These are phyloP conservation scores for Cynara cardunculus DNA, from an alignment of 129 eudicot genomes.

Conservation along the genomic window DNA sequence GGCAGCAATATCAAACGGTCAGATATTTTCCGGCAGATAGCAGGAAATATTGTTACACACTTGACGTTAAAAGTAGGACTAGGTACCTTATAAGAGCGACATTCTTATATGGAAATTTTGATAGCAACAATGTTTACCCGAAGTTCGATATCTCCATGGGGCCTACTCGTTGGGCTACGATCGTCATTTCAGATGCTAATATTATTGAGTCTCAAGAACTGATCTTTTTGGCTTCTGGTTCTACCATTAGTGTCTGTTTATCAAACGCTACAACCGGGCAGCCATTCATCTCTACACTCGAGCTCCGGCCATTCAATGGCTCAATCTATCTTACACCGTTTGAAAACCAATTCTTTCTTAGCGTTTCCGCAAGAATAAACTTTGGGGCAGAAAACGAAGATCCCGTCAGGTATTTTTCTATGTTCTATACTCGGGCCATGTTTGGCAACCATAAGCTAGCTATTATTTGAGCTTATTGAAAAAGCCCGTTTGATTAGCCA, in stretches of 20 bases:
- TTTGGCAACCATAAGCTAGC: neutral
- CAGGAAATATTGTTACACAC: constrained; percentile 83
- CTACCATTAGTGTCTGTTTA: constrained; percentile 79
- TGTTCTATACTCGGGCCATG: neutral
- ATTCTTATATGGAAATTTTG: constrained; percentile 87
- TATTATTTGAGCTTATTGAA: neutral
- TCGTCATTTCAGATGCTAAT: constrained; percentile 88
- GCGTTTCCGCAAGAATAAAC: constrained; percentile 94
- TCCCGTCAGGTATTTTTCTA: constrained; percentile 61
- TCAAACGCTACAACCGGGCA: constrained; percentile 96
- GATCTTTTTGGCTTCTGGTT: constrained; percentile 72
- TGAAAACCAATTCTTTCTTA: constrained; percentile 73
- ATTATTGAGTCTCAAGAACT: constrained; percentile 69
- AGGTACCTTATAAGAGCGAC: constrained; percentile 90
- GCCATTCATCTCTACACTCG: constrained; percentile 92
- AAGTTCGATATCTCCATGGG: constrained; percentile 92
- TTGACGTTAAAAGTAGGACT: constrained; percentile 65
- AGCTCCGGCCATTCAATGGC: constrained; percentile 90
- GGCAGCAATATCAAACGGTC: constrained; percentile 60
- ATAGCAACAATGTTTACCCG: constrained; percentile 84
- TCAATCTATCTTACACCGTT: constrained; percentile 65
- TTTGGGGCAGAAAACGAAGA: constrained; percentile 82
- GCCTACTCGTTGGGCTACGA: constrained; percentile 93
- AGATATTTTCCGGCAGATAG: constrained; percentile 84
- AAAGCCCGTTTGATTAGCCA: neutral